Conservation (phyloP, 106 monocot genomes). For the Dactylorhiza incarnata region DNA sequence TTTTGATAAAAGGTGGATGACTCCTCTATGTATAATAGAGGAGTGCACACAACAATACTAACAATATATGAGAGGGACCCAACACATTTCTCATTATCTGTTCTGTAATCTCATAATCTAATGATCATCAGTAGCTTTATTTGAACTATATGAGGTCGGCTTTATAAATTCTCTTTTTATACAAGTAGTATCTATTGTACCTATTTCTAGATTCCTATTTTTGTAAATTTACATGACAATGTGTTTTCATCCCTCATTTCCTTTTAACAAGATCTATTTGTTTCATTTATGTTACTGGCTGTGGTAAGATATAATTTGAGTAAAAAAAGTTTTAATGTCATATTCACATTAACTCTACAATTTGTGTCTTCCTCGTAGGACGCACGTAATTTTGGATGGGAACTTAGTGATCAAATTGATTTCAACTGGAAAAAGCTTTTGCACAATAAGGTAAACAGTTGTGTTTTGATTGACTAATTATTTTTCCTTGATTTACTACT, state of each 20-base stretch:
- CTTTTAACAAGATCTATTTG: background rate
- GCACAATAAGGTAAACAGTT: constrained; percentile 69
- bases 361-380: constrained; percentile 44
- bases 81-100: too few relatives aligned
- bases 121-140: too few relatives aligned
- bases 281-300: constrained; percentile 1
- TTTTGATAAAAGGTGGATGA: too few relatives aligned
- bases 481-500: background rate
- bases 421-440: constrained; percentile 97
- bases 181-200: background rate
- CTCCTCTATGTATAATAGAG: too few relatives aligned
- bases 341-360: background rate
- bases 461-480: background rate
- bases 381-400: constrained; percentile 92
- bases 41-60: too few relatives aligned
- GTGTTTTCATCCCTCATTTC: background rate
- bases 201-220: background rate
- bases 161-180: too few relatives aligned
- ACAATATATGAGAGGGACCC: too few relatives aligned
- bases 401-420: constrained; percentile 56
- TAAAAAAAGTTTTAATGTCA: background rate
- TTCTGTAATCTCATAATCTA: too few relatives aligned
- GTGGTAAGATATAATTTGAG: background rate
- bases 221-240: background rate
- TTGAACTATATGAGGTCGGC: too few relatives aligned